Evolutionary conservation across 2,329 filamentous ascomycete species (phyloP).

Genomic region (Fusarium albidum): DNA sequence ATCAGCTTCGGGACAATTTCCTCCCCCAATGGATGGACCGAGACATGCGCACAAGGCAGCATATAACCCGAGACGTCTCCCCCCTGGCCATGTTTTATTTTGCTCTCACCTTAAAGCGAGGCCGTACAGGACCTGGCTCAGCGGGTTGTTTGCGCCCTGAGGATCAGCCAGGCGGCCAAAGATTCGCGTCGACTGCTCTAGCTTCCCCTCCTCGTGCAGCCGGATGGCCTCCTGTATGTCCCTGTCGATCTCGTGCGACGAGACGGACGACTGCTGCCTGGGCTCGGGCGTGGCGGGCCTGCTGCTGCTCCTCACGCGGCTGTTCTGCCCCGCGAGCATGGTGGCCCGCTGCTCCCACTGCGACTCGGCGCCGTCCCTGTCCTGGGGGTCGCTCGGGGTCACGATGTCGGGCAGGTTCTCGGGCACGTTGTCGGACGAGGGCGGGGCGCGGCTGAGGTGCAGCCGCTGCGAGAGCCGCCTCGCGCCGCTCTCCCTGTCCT

Average conservation of each 20-base stretch:
- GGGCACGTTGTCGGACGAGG: conserved; percentile 78
- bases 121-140: conserved; percentile 95
- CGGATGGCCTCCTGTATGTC: conserved; percentile 96
- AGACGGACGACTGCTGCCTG: conserved; percentile 43
- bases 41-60: conserved; percentile 6
- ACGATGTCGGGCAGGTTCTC: conserved; percentile 80
- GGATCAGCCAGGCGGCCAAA: conserved; percentile 87
- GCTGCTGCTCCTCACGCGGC: conserved; percentile 51
- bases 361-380: conserved; percentile 64
- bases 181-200: conserved; percentile 81
- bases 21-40: not conserved
- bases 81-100: not conserved
- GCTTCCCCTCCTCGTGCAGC: conserved; percentile 84
- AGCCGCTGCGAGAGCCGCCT: conserved; percentile 74
- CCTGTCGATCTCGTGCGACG: conserved; percentile 64
- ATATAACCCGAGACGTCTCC: conserved; percentile 19
- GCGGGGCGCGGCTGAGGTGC: conserved; percentile 66
- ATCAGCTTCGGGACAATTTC: conserved; percentile 26
- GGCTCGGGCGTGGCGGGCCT: conserved; percentile 50
- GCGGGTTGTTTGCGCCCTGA: conserved; percentile 84
- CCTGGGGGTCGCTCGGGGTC: conserved; percentile 52
- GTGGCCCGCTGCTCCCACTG: conserved; percentile 95
- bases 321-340: conserved; percentile 76
- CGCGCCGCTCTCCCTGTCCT: conserved; percentile 40
- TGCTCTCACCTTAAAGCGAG: conserved; percentile 84